A percentile compares a stretch with the other conserved stretches of the same genome.
Conservation (phyloP, 2,329 filamentous ascomycete genomes). For the Venturia carpophila region DNA sequence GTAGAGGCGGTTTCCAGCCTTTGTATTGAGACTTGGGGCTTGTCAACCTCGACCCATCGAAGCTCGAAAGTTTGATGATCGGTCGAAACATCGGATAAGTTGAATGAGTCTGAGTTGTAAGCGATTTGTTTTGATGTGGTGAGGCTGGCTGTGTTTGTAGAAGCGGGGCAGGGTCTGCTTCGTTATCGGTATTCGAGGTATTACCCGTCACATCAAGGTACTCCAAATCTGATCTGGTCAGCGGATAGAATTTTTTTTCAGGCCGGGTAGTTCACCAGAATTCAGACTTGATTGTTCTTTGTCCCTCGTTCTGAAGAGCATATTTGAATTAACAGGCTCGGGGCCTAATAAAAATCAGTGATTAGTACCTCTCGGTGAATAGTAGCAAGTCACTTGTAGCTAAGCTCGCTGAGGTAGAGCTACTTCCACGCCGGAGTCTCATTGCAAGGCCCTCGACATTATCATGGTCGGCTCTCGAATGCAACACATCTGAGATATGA, state of each 20-base stretch:
- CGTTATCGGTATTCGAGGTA: not conserved
- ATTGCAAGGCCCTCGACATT: not conserved
- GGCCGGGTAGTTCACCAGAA: not conserved
- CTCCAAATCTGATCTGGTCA: not conserved
- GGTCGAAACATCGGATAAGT: not conserved
- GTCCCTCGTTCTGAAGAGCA: not conserved
- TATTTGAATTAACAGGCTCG: not conserved
- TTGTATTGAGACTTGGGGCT: constrained; percentile 26
- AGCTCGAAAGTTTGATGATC: not conserved
- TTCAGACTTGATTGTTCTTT: not conserved
- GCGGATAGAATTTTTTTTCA: not conserved
- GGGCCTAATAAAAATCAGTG: not conserved
- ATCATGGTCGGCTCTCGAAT: not conserved
- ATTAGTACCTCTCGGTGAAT: not conserved
- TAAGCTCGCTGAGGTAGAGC: not conserved
- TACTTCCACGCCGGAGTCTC: not conserved
- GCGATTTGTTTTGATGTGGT: not conserved
- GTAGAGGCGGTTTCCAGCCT: constrained; percentile 22
- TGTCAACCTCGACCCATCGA: constrained; percentile 14
- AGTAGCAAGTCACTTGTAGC: not conserved
- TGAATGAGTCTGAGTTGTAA: not conserved
- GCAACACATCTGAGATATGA: not conserved
- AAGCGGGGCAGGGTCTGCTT: not conserved
- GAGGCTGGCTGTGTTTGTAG: not conserved
- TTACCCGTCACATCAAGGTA: not conserved